These are phyloP conservation scores for Tanozyma kutaoensis DNA, from an alignment of 805 yeast genomes.

Conservation along the genomic window DNA sequence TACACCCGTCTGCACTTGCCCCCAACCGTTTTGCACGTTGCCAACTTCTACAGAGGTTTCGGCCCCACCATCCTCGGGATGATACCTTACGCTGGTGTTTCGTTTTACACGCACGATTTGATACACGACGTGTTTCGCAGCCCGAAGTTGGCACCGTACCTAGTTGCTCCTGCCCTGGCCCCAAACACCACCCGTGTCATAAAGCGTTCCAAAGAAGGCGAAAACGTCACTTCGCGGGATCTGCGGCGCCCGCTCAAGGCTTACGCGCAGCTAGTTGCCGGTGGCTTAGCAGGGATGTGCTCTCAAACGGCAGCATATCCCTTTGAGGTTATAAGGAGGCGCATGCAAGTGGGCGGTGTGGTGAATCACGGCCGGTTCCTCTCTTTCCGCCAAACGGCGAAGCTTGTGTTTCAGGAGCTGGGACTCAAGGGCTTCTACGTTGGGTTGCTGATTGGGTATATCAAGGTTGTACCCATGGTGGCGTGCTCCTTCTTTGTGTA, in stretches of 20 bases:
- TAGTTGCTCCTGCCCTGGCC: conserved; percentile 18
- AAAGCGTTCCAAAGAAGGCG: conserved; percentile 5
- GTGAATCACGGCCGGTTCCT: conserved; percentile 44
- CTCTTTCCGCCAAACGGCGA: conserved; percentile 41
- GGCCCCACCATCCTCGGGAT: conserved; percentile 89
- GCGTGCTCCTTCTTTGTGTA: conserved; percentile 93
- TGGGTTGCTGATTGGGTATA: conserved; percentile 89
- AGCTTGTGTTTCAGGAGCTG: conserved; percentile 49
- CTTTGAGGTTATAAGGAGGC: conserved; percentile 83
- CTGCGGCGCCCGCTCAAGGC: conserved; percentile 58
- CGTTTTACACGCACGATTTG: conserved; percentile 86
- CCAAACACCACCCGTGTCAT: conserved; percentile 6
- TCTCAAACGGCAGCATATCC: conserved; percentile 97
- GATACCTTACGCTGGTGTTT: conserved; percentile 97
- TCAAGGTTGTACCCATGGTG: conserved; percentile 93
- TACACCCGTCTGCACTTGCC: conserved; percentile 20
- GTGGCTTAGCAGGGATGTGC: conserved; percentile 90
- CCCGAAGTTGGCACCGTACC: conserved; percentile 36
- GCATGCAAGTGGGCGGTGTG: conserved; percentile 92
- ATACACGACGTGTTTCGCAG: conserved; percentile 78
- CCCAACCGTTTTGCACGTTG: conserved; percentile 17
- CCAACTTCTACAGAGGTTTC: conserved; percentile 88
- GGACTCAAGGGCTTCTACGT: conserved; percentile 87
- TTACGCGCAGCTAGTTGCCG: conserved; percentile 90
- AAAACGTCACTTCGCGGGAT: conserved; percentile 17